phyloP scores from a whole-genome alignment of 2,329 filamentous ascomycete genomes.

The Scleromitrula shiraiana region DNA sequence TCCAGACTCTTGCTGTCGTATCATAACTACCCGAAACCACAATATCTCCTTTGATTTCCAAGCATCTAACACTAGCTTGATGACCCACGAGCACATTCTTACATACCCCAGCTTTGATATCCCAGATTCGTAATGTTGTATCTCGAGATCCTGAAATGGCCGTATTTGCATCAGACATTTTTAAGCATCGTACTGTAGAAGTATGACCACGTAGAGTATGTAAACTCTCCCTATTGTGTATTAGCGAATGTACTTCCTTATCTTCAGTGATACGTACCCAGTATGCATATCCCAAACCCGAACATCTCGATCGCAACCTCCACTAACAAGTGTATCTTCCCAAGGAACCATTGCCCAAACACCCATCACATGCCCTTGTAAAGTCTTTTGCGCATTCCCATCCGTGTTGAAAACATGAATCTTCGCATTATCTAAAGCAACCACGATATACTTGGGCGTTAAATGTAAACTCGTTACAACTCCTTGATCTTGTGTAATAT shows the following conservation, averaged over 20 bases:
- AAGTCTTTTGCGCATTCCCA: constrained; percentile 76
- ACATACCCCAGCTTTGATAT: constrained; percentile 80
- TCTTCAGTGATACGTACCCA: constrained; percentile 52
- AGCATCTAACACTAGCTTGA: constrained; percentile 87
- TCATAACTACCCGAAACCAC: constrained; percentile 99
- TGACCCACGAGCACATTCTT: constrained; percentile 89
- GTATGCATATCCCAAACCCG: constrained; percentile 94
- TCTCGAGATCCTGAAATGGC: constrained; percentile 95
- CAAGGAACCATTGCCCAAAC: constrained; percentile 99
- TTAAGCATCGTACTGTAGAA: constrained; percentile 90
- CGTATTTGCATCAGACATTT: constrained; percentile 91
- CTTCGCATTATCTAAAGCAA: constrained; percentile 94
- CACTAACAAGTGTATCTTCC: constrained; percentile 90
- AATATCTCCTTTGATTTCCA: constrained; percentile 93
- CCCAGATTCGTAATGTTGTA: constrained; percentile 91
- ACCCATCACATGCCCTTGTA: constrained; percentile 96
- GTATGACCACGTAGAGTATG: constrained; percentile 90
- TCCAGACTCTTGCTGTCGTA: constrained; percentile 95
- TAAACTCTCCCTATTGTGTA: constrained; percentile 51
- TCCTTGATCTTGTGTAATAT: constrained; percentile 93
- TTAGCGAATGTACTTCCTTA: constrained; percentile 13
- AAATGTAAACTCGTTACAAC: constrained; percentile 94
- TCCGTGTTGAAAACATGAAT: constrained; percentile 97
- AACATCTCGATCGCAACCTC: constrained; percentile 93
- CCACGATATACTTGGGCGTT: constrained; percentile 93